These are phyloP conservation scores for Byssoonygena ceratinophila DNA, from an alignment of 2,329 filamentous ascomycete genomes.

Conservation along the genomic window DNA sequence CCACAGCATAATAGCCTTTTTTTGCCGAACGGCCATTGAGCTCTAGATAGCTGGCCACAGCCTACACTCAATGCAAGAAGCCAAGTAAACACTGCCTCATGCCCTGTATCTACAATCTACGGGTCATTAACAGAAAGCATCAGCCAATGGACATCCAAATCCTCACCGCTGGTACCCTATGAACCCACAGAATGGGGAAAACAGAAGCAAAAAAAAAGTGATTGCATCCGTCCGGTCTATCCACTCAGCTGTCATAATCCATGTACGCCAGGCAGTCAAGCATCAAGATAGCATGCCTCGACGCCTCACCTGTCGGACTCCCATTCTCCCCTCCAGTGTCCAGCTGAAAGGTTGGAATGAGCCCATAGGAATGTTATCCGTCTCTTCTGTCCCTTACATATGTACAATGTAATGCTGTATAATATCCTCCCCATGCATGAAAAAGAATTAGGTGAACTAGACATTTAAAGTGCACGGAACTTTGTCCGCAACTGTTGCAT, in stretches of 20 bases:
- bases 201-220: background rate
- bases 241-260: constrained; percentile 9
- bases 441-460: background rate
- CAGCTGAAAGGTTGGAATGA: background rate
- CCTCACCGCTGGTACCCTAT: constrained; percentile 5
- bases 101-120: background rate
- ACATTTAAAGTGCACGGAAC: too few species aligned
- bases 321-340: background rate
- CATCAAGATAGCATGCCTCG: constrained; percentile 10
- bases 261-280: constrained; percentile 8
- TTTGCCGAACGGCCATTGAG: too few species aligned
- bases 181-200: constrained; percentile 2
- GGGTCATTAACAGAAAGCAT: too few species aligned
- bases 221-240: background rate
- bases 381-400: constrained; percentile 9
- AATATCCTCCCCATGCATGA: background rate
- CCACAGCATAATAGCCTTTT: too few species aligned
- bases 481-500: too few species aligned
- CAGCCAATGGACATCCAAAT: background rate
- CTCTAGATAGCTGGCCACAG: too few species aligned
- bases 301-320: constrained; percentile 18
- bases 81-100: too few species aligned
- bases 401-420: constrained; percentile 6
- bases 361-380: background rate
- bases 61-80: too few species aligned